A percentile compares a stretch with the other conserved stretches of the same genome.
phyloP scores from a whole-genome alignment of 495 filamentous ascomycete genomes.

The Xylaria nigripes region DNA sequence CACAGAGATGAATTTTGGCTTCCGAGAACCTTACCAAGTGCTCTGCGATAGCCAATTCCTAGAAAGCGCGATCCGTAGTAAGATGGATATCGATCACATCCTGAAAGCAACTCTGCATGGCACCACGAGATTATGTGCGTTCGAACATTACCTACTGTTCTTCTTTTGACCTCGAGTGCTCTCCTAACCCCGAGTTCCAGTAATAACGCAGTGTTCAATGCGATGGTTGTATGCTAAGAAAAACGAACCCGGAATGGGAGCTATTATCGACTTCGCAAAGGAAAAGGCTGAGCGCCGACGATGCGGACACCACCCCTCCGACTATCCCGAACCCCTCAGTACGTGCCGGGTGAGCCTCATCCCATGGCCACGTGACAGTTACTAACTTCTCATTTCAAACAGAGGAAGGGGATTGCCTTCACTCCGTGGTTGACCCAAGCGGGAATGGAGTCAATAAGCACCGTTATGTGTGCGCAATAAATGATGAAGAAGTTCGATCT shows the following conservation, averaged over 20 bases:
- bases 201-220: constrained; percentile 49
- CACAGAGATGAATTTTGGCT: constrained; percentile 57
- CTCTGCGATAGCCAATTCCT: constrained; percentile 80
- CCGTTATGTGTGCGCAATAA: constrained; percentile 79
- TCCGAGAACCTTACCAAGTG: constrained; percentile 90
- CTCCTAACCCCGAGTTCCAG: constrained; percentile 11
- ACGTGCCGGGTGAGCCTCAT: not conserved
- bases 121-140: constrained; percentile 72
- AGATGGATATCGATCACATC: constrained; percentile 66
- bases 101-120: constrained; percentile 71
- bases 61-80: constrained; percentile 60
- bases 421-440: constrained; percentile 69
- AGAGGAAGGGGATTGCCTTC: constrained; percentile 65
- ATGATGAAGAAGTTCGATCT: constrained; percentile 51
- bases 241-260: constrained; percentile 47
- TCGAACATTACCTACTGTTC: not conserved
- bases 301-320: constrained; percentile 80
- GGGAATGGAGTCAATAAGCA: constrained; percentile 69
- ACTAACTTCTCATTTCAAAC: not conserved
- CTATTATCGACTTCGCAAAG: constrained; percentile 61
- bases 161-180: not conserved
- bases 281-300: constrained; percentile 66
- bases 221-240: constrained; percentile 59
- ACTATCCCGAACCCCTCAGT: constrained; percentile 54
- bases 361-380: not conserved